phyloP scores from a whole-genome alignment of 164 flowering plant genomes.

The grape (Vitis vinifera) region DNA sequence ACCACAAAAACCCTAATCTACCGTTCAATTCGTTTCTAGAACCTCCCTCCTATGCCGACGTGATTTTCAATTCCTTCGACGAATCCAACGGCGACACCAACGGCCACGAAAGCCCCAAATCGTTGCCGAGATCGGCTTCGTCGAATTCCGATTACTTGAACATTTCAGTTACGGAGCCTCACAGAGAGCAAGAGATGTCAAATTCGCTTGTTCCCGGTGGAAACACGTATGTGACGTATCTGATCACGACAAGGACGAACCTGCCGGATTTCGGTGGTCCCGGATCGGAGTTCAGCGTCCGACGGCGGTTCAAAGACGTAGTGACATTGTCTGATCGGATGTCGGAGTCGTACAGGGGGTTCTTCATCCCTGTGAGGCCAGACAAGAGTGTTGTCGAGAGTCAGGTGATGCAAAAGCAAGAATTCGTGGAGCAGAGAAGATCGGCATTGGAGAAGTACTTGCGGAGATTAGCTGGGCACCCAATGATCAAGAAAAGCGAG shows the following conservation, averaged over 20 bases:
- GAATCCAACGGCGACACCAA: slow-evolving; percentile 11
- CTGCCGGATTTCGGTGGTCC: slow-evolving; percentile 43
- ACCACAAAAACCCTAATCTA: slow-evolving; percentile 18
- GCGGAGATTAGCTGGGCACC: slow-evolving; percentile 73
- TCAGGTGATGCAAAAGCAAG: slow-evolving; percentile 98
- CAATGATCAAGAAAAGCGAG: slow-evolving; percentile 74
- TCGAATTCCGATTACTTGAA: slow-evolving; percentile 47
- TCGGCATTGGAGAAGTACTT: slow-evolving; percentile 90
- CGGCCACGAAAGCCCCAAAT: slow-evolving; percentile 15
- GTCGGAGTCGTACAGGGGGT: slow-evolving; percentile 76
- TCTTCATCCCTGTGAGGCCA: slow-evolving; percentile 81
- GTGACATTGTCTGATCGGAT: slow-evolving; percentile 79
- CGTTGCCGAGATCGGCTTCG: slow-evolving; percentile 32
- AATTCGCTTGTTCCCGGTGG: slow-evolving; percentile 85
- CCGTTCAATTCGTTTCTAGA: slow-evolving; percentile 35
- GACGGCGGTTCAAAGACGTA: slow-evolving; percentile 80
- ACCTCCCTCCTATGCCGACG: slow-evolving; percentile 52
- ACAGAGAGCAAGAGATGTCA: slow-evolving; percentile 65
- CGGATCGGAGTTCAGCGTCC: slow-evolving; percentile 65
- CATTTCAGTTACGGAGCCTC: slow-evolving; percentile 79
- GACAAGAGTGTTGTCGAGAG: slow-evolving; percentile 96
- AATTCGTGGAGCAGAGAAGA: slow-evolving; percentile 92
- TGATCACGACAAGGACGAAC: slow-evolving; percentile 76
- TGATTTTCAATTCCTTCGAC: slow-evolving; percentile 41
- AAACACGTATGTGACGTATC: slow-evolving; percentile 59